A percentile compares a stretch with the other conserved stretches of the same genome.
Conservation (phyloP, 139 green algal genomes). For the Auxenochlorella pyrenoidosa region DNA sequence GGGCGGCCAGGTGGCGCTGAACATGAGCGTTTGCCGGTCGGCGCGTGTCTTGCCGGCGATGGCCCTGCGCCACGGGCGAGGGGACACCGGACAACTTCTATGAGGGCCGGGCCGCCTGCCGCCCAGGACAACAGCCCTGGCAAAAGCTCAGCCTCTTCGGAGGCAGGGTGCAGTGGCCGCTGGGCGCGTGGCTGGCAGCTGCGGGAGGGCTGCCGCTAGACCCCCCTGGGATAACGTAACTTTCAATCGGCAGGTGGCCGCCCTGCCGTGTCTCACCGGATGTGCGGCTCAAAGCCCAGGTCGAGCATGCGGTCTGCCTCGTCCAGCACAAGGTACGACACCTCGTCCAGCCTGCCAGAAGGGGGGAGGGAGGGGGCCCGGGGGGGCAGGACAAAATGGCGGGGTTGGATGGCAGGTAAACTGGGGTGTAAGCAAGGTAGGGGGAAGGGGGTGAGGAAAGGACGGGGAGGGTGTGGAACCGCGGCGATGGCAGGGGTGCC, state of each 20-base stretch:
- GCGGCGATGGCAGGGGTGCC: too few relatives aligned
- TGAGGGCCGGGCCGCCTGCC: too few relatives aligned
- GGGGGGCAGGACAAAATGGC: neutral
- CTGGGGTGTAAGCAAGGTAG: too few relatives aligned
- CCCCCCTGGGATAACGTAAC: too few relatives aligned
- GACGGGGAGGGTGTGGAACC: neutral
- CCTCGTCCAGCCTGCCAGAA: conserved; percentile 51
- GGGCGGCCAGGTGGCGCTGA: conserved; percentile 94
- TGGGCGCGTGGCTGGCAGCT: too few relatives aligned
- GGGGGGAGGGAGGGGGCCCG: neutral
- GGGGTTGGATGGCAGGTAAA: neutral
- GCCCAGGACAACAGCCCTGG: too few relatives aligned
- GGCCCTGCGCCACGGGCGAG: conserved; percentile 2
- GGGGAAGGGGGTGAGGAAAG: neutral
- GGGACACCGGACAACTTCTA: too few relatives aligned
- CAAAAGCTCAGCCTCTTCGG: too few relatives aligned
- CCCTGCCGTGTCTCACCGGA: conserved; percentile 57
- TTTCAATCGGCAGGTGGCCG: too few relatives aligned
- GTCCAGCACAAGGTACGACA: conserved; percentile 91
- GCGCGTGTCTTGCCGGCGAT: conserved; percentile 65
- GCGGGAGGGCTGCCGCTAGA: too few relatives aligned
- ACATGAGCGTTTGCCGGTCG: conserved; percentile 96
- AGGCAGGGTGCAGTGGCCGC: too few relatives aligned
- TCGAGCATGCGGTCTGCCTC: conserved; percentile 97
- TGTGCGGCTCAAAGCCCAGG: conserved; percentile 92